Evolutionary conservation across 1,284 basidiomycete species (phyloP).

Genomic region (Ustilago sp.): DNA sequence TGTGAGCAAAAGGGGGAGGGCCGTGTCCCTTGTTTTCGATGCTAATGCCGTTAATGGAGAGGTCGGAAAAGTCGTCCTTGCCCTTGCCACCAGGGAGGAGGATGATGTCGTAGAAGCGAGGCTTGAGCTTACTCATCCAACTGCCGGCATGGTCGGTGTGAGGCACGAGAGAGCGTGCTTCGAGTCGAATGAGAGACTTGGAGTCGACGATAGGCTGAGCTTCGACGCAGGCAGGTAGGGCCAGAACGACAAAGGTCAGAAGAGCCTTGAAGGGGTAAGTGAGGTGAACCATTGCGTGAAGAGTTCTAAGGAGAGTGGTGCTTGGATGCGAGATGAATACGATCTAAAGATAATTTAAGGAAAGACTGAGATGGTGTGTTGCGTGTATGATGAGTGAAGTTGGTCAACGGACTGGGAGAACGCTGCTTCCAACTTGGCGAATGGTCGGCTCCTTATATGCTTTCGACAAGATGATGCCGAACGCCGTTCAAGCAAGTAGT

Average conservation of each 20-base stretch:
- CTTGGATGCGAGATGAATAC: background rate
- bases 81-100: slow-evolving; percentile 13
- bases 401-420: background rate
- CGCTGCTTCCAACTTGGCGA: background rate
- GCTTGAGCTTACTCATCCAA: slow-evolving; percentile 14
- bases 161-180: slow-evolving; percentile 5
- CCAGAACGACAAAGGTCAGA: slow-evolving; percentile 17
- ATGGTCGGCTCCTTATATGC: slow-evolving; percentile 1
- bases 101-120: slow-evolving; percentile 25
- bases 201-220: slow-evolving; percentile 20
- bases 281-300: slow-evolving; percentile 20
- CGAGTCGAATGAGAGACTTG: background rate
- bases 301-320: background rate
- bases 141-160: background rate
- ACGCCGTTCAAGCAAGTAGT: too few species aligned
- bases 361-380: slow-evolving; percentile 1
- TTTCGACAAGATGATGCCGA: background rate
- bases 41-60: slow-evolving; percentile 18
- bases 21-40: slow-evolving; percentile 14
- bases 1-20: slow-evolving; percentile 15
- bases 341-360: slow-evolving; percentile 1
- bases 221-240: slow-evolving; percentile 21
- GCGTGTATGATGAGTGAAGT: background rate
- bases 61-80: slow-evolving; percentile 4
- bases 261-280: slow-evolving; percentile 20